These are phyloP conservation scores for Beauveria varroae DNA, from an alignment of 2,329 filamentous ascomycete species.

Conservation along the genomic window DNA sequence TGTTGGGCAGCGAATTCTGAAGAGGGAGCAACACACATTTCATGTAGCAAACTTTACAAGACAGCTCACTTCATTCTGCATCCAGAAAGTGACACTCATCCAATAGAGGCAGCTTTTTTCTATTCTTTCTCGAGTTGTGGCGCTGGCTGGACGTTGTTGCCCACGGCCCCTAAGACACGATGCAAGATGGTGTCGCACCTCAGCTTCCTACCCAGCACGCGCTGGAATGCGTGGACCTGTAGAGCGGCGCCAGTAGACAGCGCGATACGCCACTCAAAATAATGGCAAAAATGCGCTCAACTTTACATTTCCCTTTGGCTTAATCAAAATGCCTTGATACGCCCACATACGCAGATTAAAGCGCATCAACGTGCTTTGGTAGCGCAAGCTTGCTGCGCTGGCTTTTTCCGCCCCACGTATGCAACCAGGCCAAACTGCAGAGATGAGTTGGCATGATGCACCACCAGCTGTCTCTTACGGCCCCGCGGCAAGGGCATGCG, in stretches of 20 bases:
- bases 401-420: constrained; percentile 10
- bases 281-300: neutral
- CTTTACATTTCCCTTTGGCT: neutral
- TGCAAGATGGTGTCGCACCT: neutral
- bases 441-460: constrained; percentile 13
- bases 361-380: neutral
- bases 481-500: constrained; percentile 1
- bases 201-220: neutral
- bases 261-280: neutral
- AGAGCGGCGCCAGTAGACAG: neutral
- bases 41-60: neutral
- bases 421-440: constrained; percentile 10
- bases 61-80: neutral
- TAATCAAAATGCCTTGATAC: neutral
- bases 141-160: neutral
- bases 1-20: neutral
- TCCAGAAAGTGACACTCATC: neutral
- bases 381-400: constrained; percentile 9
- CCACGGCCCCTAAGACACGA: neutral
- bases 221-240: neutral
- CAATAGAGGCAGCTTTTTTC: neutral
- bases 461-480: constrained; percentile 10
- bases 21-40: neutral
- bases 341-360: neutral
- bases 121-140: neutral